Percentiles rank a stretch among this genome's conserved stretches.
phyloP scores from a whole-genome alignment of 352 stramenopile species.

The Phytophthora sojae region DNA sequence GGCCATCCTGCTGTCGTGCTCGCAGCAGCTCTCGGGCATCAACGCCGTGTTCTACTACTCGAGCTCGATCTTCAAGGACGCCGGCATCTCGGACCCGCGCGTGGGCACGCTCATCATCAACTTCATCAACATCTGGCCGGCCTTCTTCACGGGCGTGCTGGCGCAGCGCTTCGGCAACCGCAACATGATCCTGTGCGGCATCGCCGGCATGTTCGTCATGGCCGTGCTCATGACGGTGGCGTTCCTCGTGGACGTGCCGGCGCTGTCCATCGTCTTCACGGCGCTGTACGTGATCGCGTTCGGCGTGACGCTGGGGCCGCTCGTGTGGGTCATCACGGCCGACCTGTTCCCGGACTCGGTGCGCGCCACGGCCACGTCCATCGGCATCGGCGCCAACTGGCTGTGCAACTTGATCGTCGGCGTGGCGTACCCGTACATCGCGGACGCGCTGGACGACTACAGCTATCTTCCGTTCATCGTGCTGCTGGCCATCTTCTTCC shows the following conservation, averaged over 20 bases:
- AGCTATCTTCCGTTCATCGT: conserved; percentile 53
- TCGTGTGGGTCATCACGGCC: conserved; percentile 22
- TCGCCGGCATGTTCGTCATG: no score
- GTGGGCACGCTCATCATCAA: conserved; percentile 24
- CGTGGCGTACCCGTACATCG: conserved; percentile 59
- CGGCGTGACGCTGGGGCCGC: no score
- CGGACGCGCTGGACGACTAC: conserved; percentile 43
- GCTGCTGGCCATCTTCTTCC: conserved; percentile 43
- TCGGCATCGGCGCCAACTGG: conserved; percentile 60
- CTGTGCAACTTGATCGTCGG: conserved; percentile 55
- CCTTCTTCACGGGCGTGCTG: no score
- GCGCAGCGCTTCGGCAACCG: no score
- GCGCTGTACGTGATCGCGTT: no score
- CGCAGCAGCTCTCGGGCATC: conserved; percentile 48
- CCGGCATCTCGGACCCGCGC: conserved; percentile 15
- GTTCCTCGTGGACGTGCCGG: no score
- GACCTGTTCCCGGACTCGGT: conserved; percentile 12
- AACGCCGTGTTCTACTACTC: no score
- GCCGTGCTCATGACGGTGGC: no score
- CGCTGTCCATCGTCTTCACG: no score
- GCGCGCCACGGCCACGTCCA: conserved; percentile 13
- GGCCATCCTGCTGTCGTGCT: conserved; percentile 38
- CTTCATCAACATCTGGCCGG: conserved; percentile 25
- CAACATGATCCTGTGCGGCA: no score
- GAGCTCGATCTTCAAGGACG: conserved; percentile 23